Percentiles rank a stretch among this genome's conserved stretches.
Evolutionary conservation across 768 basidiomycete species (phyloP).

Genomic region (Mycena vitilis): DNA sequence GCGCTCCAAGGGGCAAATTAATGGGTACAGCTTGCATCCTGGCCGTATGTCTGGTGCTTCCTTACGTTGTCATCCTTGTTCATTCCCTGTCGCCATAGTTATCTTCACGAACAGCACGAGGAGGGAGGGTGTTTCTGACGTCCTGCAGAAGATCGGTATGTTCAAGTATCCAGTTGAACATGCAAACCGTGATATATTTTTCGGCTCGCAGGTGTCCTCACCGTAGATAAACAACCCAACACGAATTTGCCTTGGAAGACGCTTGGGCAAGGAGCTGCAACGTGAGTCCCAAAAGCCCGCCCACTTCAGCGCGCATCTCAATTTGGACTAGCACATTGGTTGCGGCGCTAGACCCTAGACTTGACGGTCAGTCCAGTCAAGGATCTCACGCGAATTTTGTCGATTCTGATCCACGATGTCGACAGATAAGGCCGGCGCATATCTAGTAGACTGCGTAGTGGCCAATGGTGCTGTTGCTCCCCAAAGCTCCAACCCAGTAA

Average conservation of each 20-base stretch:
- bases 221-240: conserved; percentile 8
- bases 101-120: conserved; percentile 12
- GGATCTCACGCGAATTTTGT: too few relatives aligned
- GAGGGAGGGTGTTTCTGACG: not conserved
- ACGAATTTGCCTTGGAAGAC: conserved; percentile 9
- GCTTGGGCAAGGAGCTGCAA: conserved; percentile 23
- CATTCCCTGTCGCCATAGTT: not conserved
- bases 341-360: conserved; percentile 29
- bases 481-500: conserved; percentile 16
- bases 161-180: too few relatives aligned
- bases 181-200: too few relatives aligned
- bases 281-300: conserved; percentile 1
- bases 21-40: conserved; percentile 23
- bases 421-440: conserved; percentile 18
- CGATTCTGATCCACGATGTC: not conserved
- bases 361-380: conserved; percentile 22
- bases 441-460: conserved; percentile 9
- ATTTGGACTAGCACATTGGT: conserved; percentile 16
- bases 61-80: too few relatives aligned
- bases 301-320: too few relatives aligned
- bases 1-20: conserved; percentile 9
- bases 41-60: not conserved
- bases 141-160: not conserved
- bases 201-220: not conserved
- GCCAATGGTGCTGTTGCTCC: conserved; percentile 4